Base-by-base conservation (phyloP, 1,284 basidiomycete species). In the Lentinus polychrous region DNA sequence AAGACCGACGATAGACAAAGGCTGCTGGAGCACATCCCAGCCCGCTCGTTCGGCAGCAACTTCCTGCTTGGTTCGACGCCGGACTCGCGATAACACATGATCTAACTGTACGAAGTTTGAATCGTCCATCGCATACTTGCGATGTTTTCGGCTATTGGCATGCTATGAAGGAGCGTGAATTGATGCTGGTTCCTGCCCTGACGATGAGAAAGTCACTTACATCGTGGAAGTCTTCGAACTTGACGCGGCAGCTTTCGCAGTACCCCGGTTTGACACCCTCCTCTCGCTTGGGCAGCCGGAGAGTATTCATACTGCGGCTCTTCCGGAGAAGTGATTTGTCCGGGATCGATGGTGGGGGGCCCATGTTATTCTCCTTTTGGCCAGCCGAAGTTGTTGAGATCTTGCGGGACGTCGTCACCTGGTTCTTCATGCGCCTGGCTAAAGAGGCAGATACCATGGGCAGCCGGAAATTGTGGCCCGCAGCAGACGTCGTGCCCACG, bases 181-280 rank as follows among this genome's bases (percentile, higher is more conserved):
- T 42, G 39, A 48, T 37, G 14, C 14, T 18, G 33, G 8, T 15
- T n/a, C 6, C 35, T 27, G 11, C 44, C 24, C 2, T 22, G 17
- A 27, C n/a, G 49, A 46, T 43, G 17, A 34, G 14, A 11, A 34
- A 33, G 14, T 18, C 15, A 71, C 83, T 61, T 57, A 95, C 94
- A 55, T 75, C 67, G 53, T 83, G 81, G 59, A 99, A 95, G 66
- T 97, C 87, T 0, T 87, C 84, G 62, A 94, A 99, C 64, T 93
- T 91, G 48, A 79, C 62, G 18, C 95, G 79, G 67, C 96, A 99
- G 66, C 94, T 96, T 64, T 99, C 96, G 68, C 96, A 99, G 68
- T 98, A 99, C 8, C 96, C 96, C 6, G 94, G 91, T 66, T 92
- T 97, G 60, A 78, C 86, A 46, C 79, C 86, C 69, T 92, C 91